phyloP scores from a whole-genome alignment of 2,329 filamentous ascomycete genomes.

The Aureobasidium sp. region DNA sequence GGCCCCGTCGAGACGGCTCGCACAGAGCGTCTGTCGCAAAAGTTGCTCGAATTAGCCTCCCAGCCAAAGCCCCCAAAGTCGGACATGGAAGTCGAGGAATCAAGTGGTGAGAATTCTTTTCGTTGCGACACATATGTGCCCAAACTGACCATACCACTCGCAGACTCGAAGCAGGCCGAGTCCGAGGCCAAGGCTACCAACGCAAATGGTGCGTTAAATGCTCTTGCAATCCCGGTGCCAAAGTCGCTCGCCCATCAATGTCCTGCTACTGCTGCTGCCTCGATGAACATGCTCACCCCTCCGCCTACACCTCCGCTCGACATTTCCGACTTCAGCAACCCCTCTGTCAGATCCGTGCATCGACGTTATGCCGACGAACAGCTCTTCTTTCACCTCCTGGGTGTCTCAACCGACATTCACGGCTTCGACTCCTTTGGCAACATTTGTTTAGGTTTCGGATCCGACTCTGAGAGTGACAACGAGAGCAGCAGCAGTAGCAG shows the following conservation, averaged over 20 bases:
- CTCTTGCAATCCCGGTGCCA: slow-evolving; percentile 20
- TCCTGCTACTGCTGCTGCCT: slow-evolving; percentile 15
- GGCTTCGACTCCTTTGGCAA: slow-evolving; percentile 32
- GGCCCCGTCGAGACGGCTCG: slow-evolving; percentile 73
- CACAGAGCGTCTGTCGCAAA: slow-evolving; percentile 75
- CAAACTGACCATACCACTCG: neutral
- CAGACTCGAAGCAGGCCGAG: slow-evolving; percentile 19
- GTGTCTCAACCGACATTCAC: slow-evolving; percentile 33
- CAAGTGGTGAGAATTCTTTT: slow-evolving; percentile 26
- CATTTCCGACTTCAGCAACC: slow-evolving; percentile 16
- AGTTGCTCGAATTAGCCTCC: slow-evolving; percentile 71
- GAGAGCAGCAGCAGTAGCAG: slow-evolving; percentile 11
- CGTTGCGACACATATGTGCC: neutral
- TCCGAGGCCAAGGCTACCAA: slow-evolving; percentile 19
- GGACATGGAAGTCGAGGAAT: slow-evolving; percentile 42
- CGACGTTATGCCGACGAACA: slow-evolving; percentile 26
- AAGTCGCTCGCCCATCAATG: slow-evolving; percentile 14
- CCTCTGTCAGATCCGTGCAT: slow-evolving; percentile 22
- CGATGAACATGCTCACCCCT: slow-evolving; percentile 17
- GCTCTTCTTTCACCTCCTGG: slow-evolving; percentile 33
- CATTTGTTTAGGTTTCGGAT: slow-evolving; percentile 32
- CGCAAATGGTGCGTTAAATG: slow-evolving; percentile 22
- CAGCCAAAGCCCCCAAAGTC: slow-evolving; percentile 59
- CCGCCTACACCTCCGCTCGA: slow-evolving; percentile 17
- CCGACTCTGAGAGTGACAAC: slow-evolving; percentile 14